These are phyloP conservation scores for Fusarium robinianum DNA, from an alignment of 2,329 filamentous ascomycete genomes.

Conservation along the genomic window DNA sequence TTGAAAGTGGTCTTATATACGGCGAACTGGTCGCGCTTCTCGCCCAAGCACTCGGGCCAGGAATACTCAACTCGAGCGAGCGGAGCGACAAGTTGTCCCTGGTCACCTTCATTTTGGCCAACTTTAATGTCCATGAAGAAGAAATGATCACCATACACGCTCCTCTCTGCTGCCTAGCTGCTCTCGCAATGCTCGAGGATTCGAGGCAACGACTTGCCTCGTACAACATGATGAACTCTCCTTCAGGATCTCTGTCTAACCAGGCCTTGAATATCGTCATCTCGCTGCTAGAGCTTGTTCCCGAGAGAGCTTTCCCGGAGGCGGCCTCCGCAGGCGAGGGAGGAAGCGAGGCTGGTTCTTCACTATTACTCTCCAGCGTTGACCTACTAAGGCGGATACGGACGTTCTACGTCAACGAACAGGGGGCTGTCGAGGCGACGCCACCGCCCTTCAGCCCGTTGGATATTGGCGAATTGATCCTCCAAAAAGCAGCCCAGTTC, in stretches of 20 bases:
- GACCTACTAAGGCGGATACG: slow-evolving; percentile 65
- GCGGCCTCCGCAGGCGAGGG: slow-evolving; percentile 9
- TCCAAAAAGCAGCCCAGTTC: slow-evolving; percentile 62
- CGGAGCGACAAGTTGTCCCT: slow-evolving; percentile 69
- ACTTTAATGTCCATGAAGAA: slow-evolving; percentile 94
- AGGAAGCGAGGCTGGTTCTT: slow-evolving; percentile 5
- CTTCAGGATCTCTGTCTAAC: slow-evolving; percentile 38
- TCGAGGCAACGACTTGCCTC: slow-evolving; percentile 46
- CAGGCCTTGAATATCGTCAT: slow-evolving; percentile 55
- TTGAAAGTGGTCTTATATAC: slow-evolving; percentile 93
- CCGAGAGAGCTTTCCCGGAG: slow-evolving; percentile 63
- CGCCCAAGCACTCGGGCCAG: slow-evolving; percentile 59
- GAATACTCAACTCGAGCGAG: slow-evolving; percentile 49
- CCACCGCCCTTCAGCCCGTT: slow-evolving; percentile 61
- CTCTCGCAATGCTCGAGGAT: slow-evolving; percentile 69
- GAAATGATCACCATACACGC: slow-evolving; percentile 92
- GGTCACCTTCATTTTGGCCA: slow-evolving; percentile 77
- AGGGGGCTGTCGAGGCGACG: slow-evolving; percentile 68
- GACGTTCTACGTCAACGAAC: slow-evolving; percentile 70
- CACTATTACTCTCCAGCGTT: slow-evolving; percentile 34
- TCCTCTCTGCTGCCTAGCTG: slow-evolving; percentile 63
- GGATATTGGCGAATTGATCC: slow-evolving; percentile 63
- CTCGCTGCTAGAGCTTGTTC: slow-evolving; percentile 65
- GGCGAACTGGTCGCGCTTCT: slow-evolving; percentile 76
- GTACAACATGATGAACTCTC: slow-evolving; percentile 40